phyloP scores from a whole-genome alignment of 805 yeast species.

The Hanseniaspora jakobsenii region DNA sequence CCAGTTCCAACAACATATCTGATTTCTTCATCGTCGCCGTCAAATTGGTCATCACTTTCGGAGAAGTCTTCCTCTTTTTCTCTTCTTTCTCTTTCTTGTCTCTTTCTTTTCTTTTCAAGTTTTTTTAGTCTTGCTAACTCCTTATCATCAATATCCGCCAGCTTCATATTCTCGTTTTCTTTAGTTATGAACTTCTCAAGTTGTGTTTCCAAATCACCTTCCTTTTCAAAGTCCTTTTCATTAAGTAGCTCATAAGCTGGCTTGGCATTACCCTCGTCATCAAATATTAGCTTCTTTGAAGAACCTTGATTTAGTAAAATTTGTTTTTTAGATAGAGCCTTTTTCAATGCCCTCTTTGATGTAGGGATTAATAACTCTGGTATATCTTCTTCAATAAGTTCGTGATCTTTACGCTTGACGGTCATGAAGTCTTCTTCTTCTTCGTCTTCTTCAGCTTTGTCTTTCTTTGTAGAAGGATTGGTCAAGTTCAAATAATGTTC shows the following conservation, averaged over 20 bases:
- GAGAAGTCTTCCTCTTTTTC: constrained; percentile 31
- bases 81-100: constrained; percentile 64
- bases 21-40: constrained; percentile 19
- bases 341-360: constrained; percentile 75
- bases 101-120: constrained; percentile 76
- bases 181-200: constrained; percentile 52
- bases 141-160: constrained; percentile 69
- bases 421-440: constrained; percentile 57
- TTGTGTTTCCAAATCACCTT: constrained; percentile 57
- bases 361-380: constrained; percentile 53
- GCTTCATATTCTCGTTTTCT: constrained; percentile 58
- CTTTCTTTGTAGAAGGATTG: constrained; percentile 32
- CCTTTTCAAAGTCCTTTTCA: constrained; percentile 69
- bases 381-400: constrained; percentile 47
- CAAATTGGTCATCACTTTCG: constrained; percentile 22
- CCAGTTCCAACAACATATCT: constrained; percentile 26
- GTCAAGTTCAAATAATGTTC: constrained; percentile 76
- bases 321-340: constrained; percentile 75
- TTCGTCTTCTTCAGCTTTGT: constrained; percentile 35
- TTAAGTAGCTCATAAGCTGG: constrained; percentile 82
- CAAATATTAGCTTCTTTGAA: constrained; percentile 72
- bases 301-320: constrained; percentile 49
- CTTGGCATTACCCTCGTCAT: constrained; percentile 89
- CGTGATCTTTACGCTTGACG: constrained; percentile 69
- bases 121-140: constrained; percentile 60